Evolutionary conservation across 176 grass and related monocot species (phyloP), one percentile per base, ranked within the genome.

Genomic region (Raddia guianensis): DNA sequence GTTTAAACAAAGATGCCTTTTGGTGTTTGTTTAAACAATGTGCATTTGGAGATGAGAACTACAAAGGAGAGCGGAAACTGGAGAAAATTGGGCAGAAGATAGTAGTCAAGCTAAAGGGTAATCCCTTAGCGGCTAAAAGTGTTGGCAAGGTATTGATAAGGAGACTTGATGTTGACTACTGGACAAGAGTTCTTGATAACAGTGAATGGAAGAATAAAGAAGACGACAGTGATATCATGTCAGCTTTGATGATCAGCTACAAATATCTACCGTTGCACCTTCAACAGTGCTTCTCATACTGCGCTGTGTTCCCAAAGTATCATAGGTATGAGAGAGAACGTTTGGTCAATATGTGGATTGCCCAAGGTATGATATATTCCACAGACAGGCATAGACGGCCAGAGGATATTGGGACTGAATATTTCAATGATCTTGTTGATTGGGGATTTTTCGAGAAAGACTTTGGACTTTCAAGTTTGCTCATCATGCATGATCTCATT

Each of bases 71-170:
- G 44, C 1, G 9, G 3, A 68, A 13, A 16, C 80, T 85, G 0
- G 5, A 72, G 50, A 21, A 55, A 53, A 73, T 82, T 4, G 82
- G 83, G 8, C 12, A 18, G 19, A 1, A 51, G 12, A 90, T 89
- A 76, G 70, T 43, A 27, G 12, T 44, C 8, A 81, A 44, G 53
- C 21, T 90, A 37, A 70, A 80, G 7, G 82, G 82, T 6, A 60
- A 70, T 18, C 87, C 87, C 21, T 85, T 90, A 15, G 87, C 87
- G 46, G 87, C 83, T 51, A 90, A 90, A 66, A 66, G 15, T 47
- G 43, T 89, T 0, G 87, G 83, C 16, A 66, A 60, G 42, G 3
- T 82, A 18, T 57, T 90, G 57, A 86, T 5, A 63, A 72, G 32
- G 5, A 90, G 47, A 27, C 7, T 70, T 14, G 72, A 77, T 8